phyloP scores from a whole-genome alignment of 805 yeast species.

The Yarrowia deformans region DNA sequence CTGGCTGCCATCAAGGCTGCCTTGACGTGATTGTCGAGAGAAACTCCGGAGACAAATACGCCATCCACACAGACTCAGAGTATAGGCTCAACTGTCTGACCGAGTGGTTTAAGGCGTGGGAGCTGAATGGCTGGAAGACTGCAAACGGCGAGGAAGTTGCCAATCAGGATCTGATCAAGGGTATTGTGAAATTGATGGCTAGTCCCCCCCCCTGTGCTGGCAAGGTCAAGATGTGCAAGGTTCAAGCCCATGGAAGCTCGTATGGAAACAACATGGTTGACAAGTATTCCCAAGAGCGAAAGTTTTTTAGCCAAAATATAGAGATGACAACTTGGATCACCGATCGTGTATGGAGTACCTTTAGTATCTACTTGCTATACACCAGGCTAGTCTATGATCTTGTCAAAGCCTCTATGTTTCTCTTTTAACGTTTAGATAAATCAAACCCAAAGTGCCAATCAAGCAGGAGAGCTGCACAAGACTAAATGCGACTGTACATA shows the following conservation, averaged over 20 bases:
- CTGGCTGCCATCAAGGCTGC: not conserved
- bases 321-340: too few species aligned
- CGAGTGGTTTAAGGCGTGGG: not conserved
- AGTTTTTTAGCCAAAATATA: not conserved
- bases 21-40: not conserved
- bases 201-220: not conserved
- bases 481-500: too few species aligned
- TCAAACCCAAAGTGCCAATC: too few species aligned
- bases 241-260: not conserved
- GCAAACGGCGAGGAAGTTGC: not conserved
- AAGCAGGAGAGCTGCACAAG: too few species aligned
- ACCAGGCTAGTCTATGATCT: too few species aligned
- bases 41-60: not conserved
- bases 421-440: too few species aligned
- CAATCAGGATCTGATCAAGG: slow-evolving; percentile 4
- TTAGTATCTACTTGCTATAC: too few species aligned
- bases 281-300: not conserved
- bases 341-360: too few species aligned
- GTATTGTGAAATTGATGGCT: not conserved
- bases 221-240: not conserved
- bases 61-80: not conserved
- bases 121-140: not conserved
- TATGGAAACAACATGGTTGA: not conserved
- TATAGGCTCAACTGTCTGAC: not conserved
- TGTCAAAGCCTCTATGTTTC: too few species aligned